Evolutionary conservation across 352 stramenopile genomes (phyloP).

Genomic region (Pythium oligandrum): DNA sequence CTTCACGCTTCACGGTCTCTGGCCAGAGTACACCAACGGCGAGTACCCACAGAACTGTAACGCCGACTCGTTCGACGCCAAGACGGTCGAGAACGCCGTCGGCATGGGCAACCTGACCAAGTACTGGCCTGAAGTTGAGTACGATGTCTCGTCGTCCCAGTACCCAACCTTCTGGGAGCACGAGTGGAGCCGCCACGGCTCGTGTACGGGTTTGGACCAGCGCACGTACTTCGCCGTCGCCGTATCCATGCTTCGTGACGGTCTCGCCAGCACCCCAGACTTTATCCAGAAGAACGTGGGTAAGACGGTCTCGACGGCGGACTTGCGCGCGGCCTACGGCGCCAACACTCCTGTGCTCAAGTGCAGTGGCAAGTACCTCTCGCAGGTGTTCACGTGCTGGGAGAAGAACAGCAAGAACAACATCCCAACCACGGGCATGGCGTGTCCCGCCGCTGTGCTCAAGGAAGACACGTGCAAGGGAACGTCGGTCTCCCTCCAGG

Average conservation of each 20-base stretch:
- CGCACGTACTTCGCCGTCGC: conserved; percentile 78
- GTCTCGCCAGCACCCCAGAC: conserved; percentile 30
- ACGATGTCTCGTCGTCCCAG: conserved; percentile 26
- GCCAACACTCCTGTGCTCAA: no score
- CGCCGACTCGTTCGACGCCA: no score
- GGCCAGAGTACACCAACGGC: conserved; percentile 63
- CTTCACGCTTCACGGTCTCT: conserved; percentile 85
- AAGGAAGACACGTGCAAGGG: no score
- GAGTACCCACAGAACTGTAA: no score
- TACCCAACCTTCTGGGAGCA: conserved; percentile 88
- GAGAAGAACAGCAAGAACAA: no score
- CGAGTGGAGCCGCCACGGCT: conserved; percentile 91
- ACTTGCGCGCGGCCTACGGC: conserved; percentile 10
- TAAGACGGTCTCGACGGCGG: conserved; percentile 26
- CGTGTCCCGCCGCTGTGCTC: no score
- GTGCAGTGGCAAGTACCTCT: no score
- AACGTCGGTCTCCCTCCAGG: no score
- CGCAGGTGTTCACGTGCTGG: no score
- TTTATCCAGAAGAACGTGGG: conserved; percentile 58
- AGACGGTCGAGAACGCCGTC: conserved; percentile 42
- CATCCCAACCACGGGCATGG: no score
- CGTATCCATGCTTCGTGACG: conserved; percentile 57
- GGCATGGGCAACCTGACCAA: conserved; percentile 59
- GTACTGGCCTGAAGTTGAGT: conserved; percentile 86
- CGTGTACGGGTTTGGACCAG: conserved; percentile 82